A percentile compares a stretch with the other conserved stretches of the same genome.
phyloP scores from a whole-genome alignment of 129 eudicot genomes.

The Scalesia atractyloides region DNA sequence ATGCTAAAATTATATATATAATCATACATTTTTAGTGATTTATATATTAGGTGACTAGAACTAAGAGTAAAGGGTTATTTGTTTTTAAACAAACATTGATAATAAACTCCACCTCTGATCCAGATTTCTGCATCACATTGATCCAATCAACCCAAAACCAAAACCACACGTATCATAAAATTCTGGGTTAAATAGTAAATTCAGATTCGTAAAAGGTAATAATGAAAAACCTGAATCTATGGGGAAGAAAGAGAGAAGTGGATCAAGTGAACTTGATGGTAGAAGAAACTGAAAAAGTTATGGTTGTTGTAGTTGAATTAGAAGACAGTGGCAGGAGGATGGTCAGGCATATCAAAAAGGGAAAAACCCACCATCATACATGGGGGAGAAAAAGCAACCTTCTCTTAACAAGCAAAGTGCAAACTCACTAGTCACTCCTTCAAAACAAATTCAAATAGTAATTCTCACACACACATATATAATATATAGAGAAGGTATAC shows the following conservation, averaged over 20 bases:
- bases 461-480: no score
- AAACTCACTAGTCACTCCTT: neutral
- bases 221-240: constrained; percentile 11
- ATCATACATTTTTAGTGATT: no score
- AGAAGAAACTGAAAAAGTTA: constrained; percentile 31
- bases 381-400: constrained; percentile 62
- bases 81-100: no score
- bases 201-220: constrained; percentile 7
- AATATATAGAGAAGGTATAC: no score
- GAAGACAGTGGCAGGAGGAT: constrained; percentile 30
- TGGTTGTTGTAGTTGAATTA: constrained; percentile 34
- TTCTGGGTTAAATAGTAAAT: constrained; percentile 5
- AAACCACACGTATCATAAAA: constrained; percentile 1
- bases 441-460: neutral
- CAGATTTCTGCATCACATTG: neutral
- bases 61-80: no score
- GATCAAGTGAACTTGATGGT: no score
- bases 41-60: no score
- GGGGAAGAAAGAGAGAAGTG: neutral
- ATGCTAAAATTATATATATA: no score
- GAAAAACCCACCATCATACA: constrained; percentile 42
- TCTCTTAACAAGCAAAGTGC: constrained; percentile 21
- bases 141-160: constrained; percentile 7
- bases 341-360: constrained; percentile 34
- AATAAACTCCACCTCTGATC: no score